These are phyloP conservation scores for Amauroascus verrucosus DNA, from an alignment of 2,329 filamentous ascomycete genomes.

Conservation along the genomic window DNA sequence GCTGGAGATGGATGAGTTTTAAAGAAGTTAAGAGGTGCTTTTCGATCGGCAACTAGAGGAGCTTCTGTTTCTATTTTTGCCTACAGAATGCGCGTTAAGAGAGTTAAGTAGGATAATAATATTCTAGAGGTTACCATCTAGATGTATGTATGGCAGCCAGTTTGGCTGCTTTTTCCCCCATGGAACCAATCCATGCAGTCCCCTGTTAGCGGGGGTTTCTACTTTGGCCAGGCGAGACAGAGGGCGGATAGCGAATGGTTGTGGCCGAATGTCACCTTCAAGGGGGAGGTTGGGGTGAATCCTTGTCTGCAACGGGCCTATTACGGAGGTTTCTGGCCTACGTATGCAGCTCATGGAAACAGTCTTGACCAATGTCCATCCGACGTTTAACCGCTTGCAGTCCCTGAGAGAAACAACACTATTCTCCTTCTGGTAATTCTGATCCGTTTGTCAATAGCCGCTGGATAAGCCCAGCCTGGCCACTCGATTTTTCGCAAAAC, in stretches of 20 bases:
- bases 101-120: background rate
- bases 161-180: background rate
- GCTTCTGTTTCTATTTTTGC: slow-evolving; percentile 21
- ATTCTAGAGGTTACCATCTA: slow-evolving; percentile 7
- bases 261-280: slow-evolving; percentile 8
- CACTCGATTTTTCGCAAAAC: background rate
- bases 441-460: background rate
- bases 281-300: background rate
- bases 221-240: background rate
- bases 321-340: slow-evolving; percentile 7
- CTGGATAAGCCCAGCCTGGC: background rate
- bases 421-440: background rate
- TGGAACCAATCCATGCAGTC: slow-evolving; percentile 4
- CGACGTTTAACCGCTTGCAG: background rate
- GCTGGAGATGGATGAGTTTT: slow-evolving; percentile 15
- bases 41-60: slow-evolving; percentile 8
- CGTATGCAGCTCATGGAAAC: slow-evolving; percentile 13
- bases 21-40: slow-evolving; percentile 8
- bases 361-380: slow-evolving; percentile 1
- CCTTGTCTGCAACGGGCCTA: slow-evolving; percentile 10
- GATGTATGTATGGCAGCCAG: background rate
- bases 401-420: too few species aligned
- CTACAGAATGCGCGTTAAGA: slow-evolving; percentile 6
- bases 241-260: slow-evolving; percentile 11
- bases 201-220: background rate